phyloP scores from a whole-genome alignment of 2,329 filamentous ascomycete genomes.

The Byssoonygena ceratinophila region DNA sequence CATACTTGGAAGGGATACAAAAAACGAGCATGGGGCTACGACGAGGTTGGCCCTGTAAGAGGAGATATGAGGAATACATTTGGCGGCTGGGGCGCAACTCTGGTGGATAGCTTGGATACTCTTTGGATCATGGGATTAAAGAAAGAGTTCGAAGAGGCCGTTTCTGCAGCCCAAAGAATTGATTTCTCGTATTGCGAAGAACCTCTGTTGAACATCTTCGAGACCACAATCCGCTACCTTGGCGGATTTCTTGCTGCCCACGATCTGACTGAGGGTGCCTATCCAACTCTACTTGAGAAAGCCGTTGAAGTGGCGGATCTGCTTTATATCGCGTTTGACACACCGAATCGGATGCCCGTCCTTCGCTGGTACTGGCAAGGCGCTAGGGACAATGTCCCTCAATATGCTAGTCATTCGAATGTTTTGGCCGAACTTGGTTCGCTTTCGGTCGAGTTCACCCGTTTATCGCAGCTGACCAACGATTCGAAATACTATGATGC shows the following conservation, averaged over 20 bases:
- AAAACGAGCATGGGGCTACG: constrained; percentile 47
- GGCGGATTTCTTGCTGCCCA: constrained; percentile 46
- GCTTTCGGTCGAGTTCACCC: constrained; percentile 35
- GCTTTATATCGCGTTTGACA: constrained; percentile 39
- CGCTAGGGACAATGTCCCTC: constrained; percentile 17
- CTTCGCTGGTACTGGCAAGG: constrained; percentile 21
- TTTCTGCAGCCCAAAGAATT: constrained; percentile 42
- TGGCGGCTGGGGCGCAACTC: constrained; percentile 51
- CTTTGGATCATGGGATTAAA: constrained; percentile 52
- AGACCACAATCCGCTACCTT: constrained; percentile 45
- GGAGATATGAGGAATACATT: constrained; percentile 47
- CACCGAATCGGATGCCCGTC: constrained; percentile 23
- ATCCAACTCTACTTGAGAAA: constrained; percentile 40
- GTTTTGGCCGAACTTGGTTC: constrained; percentile 32
- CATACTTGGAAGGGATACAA: constrained; percentile 54
- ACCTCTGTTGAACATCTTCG: constrained; percentile 36
- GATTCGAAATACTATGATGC: constrained; percentile 33
- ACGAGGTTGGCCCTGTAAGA: constrained; percentile 51
- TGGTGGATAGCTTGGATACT: constrained; percentile 51
- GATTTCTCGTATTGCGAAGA: constrained; percentile 38
- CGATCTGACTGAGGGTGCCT: constrained; percentile 36
- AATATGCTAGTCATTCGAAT: constrained; percentile 21
- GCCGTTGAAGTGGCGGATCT: constrained; percentile 46
- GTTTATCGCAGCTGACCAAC: constrained; percentile 31
- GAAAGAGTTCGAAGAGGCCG: constrained; percentile 47